phyloP scores from a whole-genome alignment of 1,139 yeast genomes.

The Yamadazyma aaseri region DNA sequence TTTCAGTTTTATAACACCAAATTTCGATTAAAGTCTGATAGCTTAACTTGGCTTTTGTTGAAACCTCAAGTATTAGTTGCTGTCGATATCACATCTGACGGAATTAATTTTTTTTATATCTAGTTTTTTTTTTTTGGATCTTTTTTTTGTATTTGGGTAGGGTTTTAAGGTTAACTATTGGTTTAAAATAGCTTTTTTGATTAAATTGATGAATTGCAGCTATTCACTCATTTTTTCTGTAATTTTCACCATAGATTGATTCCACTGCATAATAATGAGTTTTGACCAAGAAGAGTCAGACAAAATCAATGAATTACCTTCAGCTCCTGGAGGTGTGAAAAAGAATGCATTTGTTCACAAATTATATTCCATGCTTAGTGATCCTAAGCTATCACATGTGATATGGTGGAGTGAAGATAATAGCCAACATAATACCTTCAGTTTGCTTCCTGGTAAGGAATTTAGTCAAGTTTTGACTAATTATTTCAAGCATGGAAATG shows the following conservation, averaged over 20 bases:
- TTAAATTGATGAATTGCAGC: too few species aligned
- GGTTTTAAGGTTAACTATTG: not conserved
- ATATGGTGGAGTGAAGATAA: conserved; percentile 79
- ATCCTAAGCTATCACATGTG: conserved; percentile 43
- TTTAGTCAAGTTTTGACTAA: conserved; percentile 44
- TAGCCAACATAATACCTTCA: conserved; percentile 57
- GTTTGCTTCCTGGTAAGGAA: conserved; percentile 56
- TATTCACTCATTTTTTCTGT: too few species aligned
- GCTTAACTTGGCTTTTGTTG: too few species aligned
- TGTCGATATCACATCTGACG: too few species aligned
- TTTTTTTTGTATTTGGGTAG: not conserved
- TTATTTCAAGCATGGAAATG: conserved; percentile 48
- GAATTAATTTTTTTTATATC: too few species aligned
- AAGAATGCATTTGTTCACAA: conserved; percentile 67
- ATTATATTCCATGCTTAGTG: conserved; percentile 57
- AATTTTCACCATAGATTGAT: too few species aligned
- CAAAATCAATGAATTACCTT: conserved; percentile 3
- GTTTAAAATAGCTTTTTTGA: not conserved
- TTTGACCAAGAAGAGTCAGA: not conserved
- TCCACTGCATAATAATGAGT: not conserved
- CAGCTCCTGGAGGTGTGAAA: conserved; percentile 29
- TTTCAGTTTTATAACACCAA: not conserved
- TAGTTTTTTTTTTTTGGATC: not conserved
- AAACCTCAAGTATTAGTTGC: too few species aligned
- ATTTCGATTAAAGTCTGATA: not conserved